Evolutionary conservation across 75 land plant genomes (phyloP), one percentile per base, ranked within the genome.

Genomic region (Pinus albicaulis): DNA sequence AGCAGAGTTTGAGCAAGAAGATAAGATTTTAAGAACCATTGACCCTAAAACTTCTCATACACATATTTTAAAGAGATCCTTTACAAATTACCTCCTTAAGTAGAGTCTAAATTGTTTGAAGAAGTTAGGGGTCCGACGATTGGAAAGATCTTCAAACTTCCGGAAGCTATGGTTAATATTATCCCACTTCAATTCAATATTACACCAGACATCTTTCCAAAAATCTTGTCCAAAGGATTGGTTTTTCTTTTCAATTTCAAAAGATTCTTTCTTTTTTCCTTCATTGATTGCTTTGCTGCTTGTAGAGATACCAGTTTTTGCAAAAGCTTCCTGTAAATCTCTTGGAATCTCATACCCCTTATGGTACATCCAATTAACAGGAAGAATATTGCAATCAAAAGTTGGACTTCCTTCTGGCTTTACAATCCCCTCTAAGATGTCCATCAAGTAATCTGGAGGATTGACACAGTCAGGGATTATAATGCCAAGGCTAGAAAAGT

Each of bases 381-480:
- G 95, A 66, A 94, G 90, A 71, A 85, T 85, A 63, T 83, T 78
- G 58, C 64, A 79, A 62, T 79, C 90, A 55, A 97, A 61, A 38
- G 65, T 68, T 23, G 91, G 60, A 72, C 75, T 84, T 31, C 82
- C 56, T 26, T 68, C 83, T 76, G 92, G 95, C 70, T 86, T 87
- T 48, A 76, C 83, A 12, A 92, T 86, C 16, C 98, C 99, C 75
- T 97, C 99, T 44, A 97, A 76, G 70, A 95, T 88, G 81, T 97
- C 99, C 80, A 97, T 94, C 64, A 80, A 89, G 78, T 97, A 84
- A 69, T 97, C 99, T 19, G 99, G 99, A 58, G 99, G 99, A 80
- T 94, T 97, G 15, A 97, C 87, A 74, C 98, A 93, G 0, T 92
- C 98, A n/a, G 98, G 99, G 24, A 95, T 90, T 73, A 22, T 77